Evolutionary conservation across 345 rosid species (phyloP).

Genomic region (Clarkia xantiana): DNA sequence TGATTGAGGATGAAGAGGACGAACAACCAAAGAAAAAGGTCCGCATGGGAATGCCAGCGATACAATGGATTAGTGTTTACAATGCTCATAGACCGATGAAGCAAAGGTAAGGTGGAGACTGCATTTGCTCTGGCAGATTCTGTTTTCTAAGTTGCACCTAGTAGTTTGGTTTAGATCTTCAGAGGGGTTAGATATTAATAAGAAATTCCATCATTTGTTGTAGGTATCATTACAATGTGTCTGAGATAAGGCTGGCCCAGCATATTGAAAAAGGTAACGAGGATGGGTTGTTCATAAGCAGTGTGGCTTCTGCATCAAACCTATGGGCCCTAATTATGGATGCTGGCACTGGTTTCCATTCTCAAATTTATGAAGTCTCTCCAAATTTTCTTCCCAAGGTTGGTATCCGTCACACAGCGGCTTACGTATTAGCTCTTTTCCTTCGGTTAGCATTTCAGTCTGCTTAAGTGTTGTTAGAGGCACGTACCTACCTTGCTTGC

Average conservation of each 20-base stretch:
- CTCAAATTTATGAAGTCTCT: conserved; percentile 79
- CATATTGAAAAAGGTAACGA: conserved; percentile 84
- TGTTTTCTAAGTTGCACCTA: conserved; percentile 5
- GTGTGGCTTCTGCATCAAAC: conserved; percentile 79
- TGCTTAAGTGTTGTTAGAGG: too few relatives aligned
- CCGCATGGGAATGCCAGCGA: conserved; percentile 97
- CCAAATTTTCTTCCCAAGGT: conserved; percentile 82
- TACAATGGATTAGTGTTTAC: conserved; percentile 94
- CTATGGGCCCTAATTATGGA: conserved; percentile 99
- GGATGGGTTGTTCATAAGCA: conserved; percentile 80
- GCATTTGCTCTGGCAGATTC: too few relatives aligned
- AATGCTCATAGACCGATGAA: conserved; percentile 96
- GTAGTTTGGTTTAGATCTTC: conserved; percentile 7
- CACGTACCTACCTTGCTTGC: too few relatives aligned
- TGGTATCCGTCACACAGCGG: conserved; percentile 1
- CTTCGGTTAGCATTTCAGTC: neutral
- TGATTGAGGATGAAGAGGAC: conserved; percentile 80
- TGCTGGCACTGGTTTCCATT: conserved; percentile 74
- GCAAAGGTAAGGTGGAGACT: conserved; percentile 43
- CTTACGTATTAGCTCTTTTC: neutral
- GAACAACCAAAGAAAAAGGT: conserved; percentile 91
- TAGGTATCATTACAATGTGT: conserved; percentile 93
- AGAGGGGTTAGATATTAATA: conserved; percentile 3
- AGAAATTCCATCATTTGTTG: conserved; percentile 11
- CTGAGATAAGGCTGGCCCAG: conserved; percentile 60